A percentile compares a stretch with the other conserved stretches of the same genome.
Evolutionary conservation across 306 rosid species (phyloP).

Genomic region (Pyrus betulifolia): DNA sequence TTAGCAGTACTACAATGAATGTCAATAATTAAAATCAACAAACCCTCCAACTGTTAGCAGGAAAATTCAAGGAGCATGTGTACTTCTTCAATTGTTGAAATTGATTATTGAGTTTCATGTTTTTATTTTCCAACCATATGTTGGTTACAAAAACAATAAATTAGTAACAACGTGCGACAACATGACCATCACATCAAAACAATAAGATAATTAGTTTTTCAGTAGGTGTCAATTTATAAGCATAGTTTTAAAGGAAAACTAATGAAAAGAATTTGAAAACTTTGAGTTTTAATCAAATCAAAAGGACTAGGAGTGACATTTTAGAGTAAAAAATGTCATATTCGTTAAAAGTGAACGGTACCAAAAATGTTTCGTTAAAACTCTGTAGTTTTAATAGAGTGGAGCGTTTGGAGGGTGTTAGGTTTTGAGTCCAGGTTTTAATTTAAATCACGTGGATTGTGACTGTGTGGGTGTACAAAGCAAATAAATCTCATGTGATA

Average conservation of each 20-base stretch:
- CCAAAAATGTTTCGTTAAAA: too few relatives aligned
- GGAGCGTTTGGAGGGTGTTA: too few relatives aligned
- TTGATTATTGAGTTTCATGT: not conserved
- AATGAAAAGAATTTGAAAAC: too few relatives aligned
- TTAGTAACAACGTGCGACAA: not conserved
- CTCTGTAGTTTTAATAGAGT: too few relatives aligned
- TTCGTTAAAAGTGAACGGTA: too few relatives aligned
- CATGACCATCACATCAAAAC: not conserved
- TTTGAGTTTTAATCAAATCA: too few relatives aligned
- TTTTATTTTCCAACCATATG: not conserved
- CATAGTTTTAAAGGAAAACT: too few relatives aligned
- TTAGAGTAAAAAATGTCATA: too few relatives aligned
- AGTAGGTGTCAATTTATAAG: not conserved
- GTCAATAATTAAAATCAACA: not conserved
- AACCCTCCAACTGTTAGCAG: constrained; percentile 6
- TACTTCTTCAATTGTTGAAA: constrained; percentile 18
- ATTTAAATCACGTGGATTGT: constrained; percentile 45
- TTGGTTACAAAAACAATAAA: not conserved
- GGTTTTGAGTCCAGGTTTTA: constrained; percentile 12
- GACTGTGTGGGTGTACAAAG: constrained; percentile 31
- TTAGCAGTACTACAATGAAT: not conserved
- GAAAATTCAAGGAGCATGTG: constrained; percentile 10
- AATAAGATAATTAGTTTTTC: not conserved
- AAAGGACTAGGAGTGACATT: too few relatives aligned
- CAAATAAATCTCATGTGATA: constrained; percentile 47